phyloP scores from a whole-genome alignment of 1,139 yeast species.

The Yamadazyma atlantica region DNA sequence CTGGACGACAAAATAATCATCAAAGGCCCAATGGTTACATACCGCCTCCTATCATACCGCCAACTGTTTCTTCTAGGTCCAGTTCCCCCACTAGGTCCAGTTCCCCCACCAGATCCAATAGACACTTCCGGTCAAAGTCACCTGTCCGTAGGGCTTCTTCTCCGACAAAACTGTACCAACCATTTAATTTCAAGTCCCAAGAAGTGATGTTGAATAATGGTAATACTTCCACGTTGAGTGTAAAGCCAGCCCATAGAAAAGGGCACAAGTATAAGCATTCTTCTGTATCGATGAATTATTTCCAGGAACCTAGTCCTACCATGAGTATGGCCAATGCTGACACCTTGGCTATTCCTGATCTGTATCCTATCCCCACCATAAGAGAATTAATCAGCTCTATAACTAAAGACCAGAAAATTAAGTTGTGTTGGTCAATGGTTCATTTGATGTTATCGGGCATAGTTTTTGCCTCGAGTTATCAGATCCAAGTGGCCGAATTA shows the following conservation, averaged over 20 bases:
- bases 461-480: conserved; percentile 62
- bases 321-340: conserved; percentile 20
- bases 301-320: conserved; percentile 80
- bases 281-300: conserved; percentile 94
- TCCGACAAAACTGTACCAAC: conserved; percentile 33
- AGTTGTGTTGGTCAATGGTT: conserved; percentile 62
- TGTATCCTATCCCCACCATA: conserved; percentile 75
- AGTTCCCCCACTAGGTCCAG: conserved; percentile 32
- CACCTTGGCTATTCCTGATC: conserved; percentile 71
- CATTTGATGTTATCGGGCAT: conserved; percentile 58
- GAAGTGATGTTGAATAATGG: conserved; percentile 33
- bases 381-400: conserved; percentile 61
- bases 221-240: conserved; percentile 28
- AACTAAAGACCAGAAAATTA: conserved; percentile 51
- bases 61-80: conserved; percentile 18
- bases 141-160: conserved; percentile 29
- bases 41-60: conserved; percentile 19
- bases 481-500: conserved; percentile 57
- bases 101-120: conserved; percentile 30
- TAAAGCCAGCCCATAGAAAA: conserved; percentile 73
- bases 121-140: conserved; percentile 32
- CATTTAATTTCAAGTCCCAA: conserved; percentile 48
- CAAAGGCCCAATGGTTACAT: conserved; percentile 12
- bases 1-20: conserved; percentile 4
- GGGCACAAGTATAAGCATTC: conserved; percentile 97